Evolutionary conservation across 768 basidiomycete genomes (phyloP).

Genomic region (Calocera cornea): DNA sequence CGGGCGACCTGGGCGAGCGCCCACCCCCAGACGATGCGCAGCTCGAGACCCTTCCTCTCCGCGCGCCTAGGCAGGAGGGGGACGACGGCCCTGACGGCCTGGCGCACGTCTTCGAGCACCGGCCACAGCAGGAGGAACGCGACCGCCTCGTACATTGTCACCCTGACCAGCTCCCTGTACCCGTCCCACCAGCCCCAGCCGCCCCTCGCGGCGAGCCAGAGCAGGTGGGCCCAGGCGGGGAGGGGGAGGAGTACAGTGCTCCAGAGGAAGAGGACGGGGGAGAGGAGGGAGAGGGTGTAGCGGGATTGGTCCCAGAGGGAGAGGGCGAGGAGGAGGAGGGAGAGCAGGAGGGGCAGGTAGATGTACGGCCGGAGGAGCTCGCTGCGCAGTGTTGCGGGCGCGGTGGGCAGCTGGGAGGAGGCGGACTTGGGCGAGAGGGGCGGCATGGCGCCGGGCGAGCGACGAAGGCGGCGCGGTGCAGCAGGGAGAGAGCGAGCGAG

Average conservation of each 20-base stretch:
- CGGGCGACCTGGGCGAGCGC: neutral
- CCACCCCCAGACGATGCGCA: neutral
- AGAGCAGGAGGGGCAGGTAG: neutral
- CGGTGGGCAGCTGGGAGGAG: neutral
- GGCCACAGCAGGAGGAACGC: neutral
- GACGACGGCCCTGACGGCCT: neutral
- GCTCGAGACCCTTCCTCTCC: neutral
- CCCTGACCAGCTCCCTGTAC: neutral
- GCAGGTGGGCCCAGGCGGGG: neutral
- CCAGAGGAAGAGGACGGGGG: conserved; percentile 1
- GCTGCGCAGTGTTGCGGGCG: neutral
- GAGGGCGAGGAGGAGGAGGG: neutral
- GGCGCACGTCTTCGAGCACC: neutral
- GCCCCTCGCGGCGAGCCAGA: neutral
- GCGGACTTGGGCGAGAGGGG: neutral
- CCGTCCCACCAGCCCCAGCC: neutral
- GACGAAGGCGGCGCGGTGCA: too few relatives aligned
- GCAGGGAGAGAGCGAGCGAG: too few relatives aligned
- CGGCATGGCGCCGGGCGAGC: too few relatives aligned
- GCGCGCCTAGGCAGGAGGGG: neutral
- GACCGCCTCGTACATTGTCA: neutral
- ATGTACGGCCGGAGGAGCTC: neutral
- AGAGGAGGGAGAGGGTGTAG: neutral
- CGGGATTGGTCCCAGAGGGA: conserved; percentile 1
- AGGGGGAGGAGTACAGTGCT: neutral